Evolutionary conservation across 805 yeast genomes (phyloP), one percentile per base, ranked within the genome.

Genomic region (Saccharomyces cerevisiae): DNA sequence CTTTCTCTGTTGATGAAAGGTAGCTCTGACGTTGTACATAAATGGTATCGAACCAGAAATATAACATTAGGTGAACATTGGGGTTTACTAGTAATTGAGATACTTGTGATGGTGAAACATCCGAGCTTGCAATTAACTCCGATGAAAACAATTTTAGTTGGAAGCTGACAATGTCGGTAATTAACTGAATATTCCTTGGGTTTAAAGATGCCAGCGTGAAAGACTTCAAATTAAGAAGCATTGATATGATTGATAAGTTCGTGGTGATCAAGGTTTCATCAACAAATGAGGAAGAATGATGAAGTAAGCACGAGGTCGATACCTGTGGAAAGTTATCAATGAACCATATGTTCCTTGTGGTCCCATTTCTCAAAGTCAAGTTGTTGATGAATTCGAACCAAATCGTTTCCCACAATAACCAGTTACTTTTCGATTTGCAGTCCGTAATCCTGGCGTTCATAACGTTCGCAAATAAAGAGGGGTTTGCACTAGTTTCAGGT

Each of bases 301-400:
- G 43, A 4, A 36, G 43, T 17, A 36, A 8, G 9, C 43, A 36
- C 6, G 43, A 36, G 43, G 24, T 47, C 11, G 53, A 49, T 17
- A 51, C 50, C 28, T 54, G 54, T 3, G 58, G 53, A 28, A 50
- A 51, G 26, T 55, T 50, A 2, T 56, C 59, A 49, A 51, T 55
- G 21, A 57, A 57, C 55, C 56, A 52, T 10, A 48, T 30, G 28
- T 55, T 54, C 10, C 51, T 48, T 24, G 3, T 21, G 11, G 46
- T 52, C 41, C 49, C 50, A 52, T 47, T 50, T 55, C 17, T 51
- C 52, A 31, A 48, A 47, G 29, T 53, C 32, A 57, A 41, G 27
- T 36, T 53, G 31, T 55, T 55, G 10, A 64, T 51, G 41, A 63
- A 61, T 26, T 62, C 64, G 49, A 63, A 63, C 69, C 69, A 65